Evolutionary conservation across 352 stramenopile genomes (phyloP).

Genomic region (Pythium aristosporum): DNA sequence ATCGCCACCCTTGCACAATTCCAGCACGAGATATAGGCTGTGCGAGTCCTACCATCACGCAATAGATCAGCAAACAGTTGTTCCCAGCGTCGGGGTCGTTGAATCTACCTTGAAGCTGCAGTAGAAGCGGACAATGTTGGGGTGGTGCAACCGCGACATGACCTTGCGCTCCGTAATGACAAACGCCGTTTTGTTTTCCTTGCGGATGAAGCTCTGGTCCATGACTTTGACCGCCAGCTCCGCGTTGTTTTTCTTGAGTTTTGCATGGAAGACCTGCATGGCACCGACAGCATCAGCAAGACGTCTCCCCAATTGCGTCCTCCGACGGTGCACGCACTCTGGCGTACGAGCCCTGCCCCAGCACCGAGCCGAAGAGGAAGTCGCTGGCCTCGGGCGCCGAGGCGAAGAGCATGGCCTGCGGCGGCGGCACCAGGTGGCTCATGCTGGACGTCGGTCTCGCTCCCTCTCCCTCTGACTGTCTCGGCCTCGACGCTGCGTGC

Average conservation of each 20-base stretch:
- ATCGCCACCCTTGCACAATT: slow-evolving; percentile 81
- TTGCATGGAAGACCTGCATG: slow-evolving; percentile 83
- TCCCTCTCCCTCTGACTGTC: neutral
- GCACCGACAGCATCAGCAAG: neutral
- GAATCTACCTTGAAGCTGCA: slow-evolving; percentile 73
- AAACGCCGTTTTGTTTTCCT: slow-evolving; percentile 91
- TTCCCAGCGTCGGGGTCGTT: neutral
- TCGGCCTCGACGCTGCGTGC: slow-evolving; percentile 1
- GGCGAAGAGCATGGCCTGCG: slow-evolving; percentile 57
- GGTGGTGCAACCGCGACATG: slow-evolving; percentile 84
- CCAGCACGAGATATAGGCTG: slow-evolving; percentile 89
- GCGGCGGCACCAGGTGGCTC: slow-evolving; percentile 26
- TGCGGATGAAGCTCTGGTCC: slow-evolving; percentile 89
- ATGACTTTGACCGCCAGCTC: slow-evolving; percentile 92
- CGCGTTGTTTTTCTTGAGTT: slow-evolving; percentile 73
- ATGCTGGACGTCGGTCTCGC: slow-evolving; percentile 13
- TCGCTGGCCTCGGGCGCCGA: slow-evolving; percentile 67
- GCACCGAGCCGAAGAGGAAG: slow-evolving; percentile 85
- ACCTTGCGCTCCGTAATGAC: slow-evolving; percentile 90
- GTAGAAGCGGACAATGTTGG: slow-evolving; percentile 90
- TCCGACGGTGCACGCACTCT: slow-evolving; percentile 40
- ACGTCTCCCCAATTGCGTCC: neutral
- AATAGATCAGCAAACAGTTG: neutral
- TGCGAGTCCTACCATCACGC: slow-evolving; percentile 57
- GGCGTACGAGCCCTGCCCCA: slow-evolving; percentile 88